Base-by-base conservation (phyloP, 306 rosid species). In the Rosa rugosa region DNA sequence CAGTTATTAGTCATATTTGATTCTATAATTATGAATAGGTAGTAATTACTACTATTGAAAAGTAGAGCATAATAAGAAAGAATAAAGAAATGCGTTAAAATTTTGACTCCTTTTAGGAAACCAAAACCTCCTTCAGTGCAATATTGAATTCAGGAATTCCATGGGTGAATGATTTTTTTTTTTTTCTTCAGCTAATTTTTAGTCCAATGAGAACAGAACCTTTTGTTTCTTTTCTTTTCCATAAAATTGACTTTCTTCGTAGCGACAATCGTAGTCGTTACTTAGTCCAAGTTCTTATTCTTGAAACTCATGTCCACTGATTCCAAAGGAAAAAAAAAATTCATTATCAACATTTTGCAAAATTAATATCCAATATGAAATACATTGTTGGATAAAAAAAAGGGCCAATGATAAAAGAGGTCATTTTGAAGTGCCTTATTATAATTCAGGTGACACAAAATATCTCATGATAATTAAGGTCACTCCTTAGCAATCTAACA, bases 51-150 rank as follows among this genome's bases (percentile, higher is more conserved):
- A 59, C 16, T 54, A 59, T 44, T n/a, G 66, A 71, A 71, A 42
- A 45, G 75, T 79, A 45, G 17, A 62, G 31, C 36, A 63, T 25
- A 22, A 60, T 64, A 5, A 25, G 78, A 59, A 80, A 69, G 70
- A 80, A 62, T 85, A 74, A 84, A 63, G 76, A 79, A 78, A 84
- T 81, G 85, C 88, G 85, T 90, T 87, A 81, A 84, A 79, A 82
- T 65, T 79, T 67, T 84, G 90, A 92, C 85, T 23, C 83, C 80
- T 73, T 45, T 73, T 77, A 57, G 84, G 88, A 90, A 87, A 85
- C 91, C 80, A 79, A 46, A 80, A 57, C 77, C 80, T 81, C 72
- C 64, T 42, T 44, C 77, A 57, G 75, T 84, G 66, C 72, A 83
- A 67, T 69, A 65, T 88, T 87, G 81, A 82, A 85, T 77, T 45